Conservation (phyloP, 2,329 filamentous ascomycete species). For the Neonectria magnoliae region DNA sequence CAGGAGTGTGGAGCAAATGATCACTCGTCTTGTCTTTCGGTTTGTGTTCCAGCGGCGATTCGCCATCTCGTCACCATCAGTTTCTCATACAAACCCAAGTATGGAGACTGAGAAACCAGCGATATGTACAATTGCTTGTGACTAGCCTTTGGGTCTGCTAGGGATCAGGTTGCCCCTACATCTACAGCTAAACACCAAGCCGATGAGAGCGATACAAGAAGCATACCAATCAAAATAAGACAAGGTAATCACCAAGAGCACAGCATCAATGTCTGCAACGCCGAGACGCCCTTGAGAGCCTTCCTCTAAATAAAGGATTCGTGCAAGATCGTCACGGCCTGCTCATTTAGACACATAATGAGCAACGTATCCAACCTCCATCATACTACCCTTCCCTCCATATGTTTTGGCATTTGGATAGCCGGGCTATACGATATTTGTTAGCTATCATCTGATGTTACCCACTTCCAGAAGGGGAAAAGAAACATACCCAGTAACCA, state of each 20-base stretch:
- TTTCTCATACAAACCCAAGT: neutral
- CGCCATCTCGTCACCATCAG: too few relatives aligned
- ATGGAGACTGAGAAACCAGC: too few relatives aligned
- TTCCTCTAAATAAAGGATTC: neutral
- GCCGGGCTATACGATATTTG: constrained; percentile 52
- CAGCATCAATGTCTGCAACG: neutral
- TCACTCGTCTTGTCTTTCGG: too few relatives aligned
- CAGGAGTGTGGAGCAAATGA: too few relatives aligned
- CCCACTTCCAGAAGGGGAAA: too few relatives aligned
- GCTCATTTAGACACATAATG: constrained; percentile 35
- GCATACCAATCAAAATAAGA: neutral
- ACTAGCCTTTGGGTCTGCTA: neutral
- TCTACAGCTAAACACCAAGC: neutral
- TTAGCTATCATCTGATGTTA: constrained; percentile 3
- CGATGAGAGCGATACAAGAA: neutral
- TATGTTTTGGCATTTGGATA: constrained; percentile 56
- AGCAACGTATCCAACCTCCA: constrained; percentile 59
- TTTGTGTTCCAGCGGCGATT: too few relatives aligned
- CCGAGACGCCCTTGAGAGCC: neutral
- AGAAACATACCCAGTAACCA: constrained; percentile 59
- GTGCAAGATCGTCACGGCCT: neutral
- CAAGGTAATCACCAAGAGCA: neutral
- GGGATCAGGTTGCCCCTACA: neutral
- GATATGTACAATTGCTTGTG: neutral
- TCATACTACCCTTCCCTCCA: constrained; percentile 55